A percentile compares a stretch with the other conserved stretches of the same genome.
phyloP scores from a whole-genome alignment of 164 flowering plant species.

The Kingdonia uniflora region DNA sequence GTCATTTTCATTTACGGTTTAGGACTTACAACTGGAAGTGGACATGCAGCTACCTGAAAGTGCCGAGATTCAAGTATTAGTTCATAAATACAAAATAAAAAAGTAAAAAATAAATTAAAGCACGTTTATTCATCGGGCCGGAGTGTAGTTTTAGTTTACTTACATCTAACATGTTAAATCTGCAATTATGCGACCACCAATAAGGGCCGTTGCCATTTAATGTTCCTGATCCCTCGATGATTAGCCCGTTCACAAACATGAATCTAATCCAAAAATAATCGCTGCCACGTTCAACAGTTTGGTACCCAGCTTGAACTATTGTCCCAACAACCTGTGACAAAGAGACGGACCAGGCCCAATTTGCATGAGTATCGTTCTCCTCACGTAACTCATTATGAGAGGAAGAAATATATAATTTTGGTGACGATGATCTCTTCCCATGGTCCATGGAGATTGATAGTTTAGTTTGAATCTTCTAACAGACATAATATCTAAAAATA shows the following conservation, averaged over 20 bases:
- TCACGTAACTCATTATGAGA: no score
- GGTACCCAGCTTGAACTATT: background rate
- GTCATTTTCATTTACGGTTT: no score
- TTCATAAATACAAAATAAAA: background rate
- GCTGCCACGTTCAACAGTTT: no score
- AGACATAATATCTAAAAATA: no score
- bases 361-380: background rate
- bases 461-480: no score
- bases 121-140: background rate
- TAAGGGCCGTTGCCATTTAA: background rate
- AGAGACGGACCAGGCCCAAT: background rate
- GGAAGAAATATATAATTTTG: no score
- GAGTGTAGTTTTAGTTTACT: background rate
- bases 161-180: background rate
- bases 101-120: background rate
- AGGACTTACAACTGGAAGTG: background rate
- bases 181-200: background rate
- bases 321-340: background rate
- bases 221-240: background rate
- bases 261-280: background rate
- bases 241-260: background rate
- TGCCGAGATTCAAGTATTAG: background rate
- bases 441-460: no score
- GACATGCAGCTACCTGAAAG: background rate
- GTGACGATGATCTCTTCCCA: no score